Base-by-base conservation (phyloP, 805 yeast species). In the Yarrowia divulgata region DNA sequence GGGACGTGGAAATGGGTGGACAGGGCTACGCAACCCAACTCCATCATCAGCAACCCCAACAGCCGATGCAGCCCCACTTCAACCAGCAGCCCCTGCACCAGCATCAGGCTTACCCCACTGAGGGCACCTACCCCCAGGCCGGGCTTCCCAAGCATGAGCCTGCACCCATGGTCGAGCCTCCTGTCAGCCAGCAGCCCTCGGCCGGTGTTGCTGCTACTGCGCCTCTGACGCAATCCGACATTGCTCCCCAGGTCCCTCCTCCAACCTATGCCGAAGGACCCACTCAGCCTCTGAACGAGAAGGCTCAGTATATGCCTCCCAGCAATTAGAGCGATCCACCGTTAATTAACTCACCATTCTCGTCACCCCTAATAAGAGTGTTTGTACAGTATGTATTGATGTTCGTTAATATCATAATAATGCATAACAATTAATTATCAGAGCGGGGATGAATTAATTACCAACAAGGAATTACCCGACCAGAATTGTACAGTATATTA, bases 71-170 rank as follows among this genome's bases (percentile, higher is more conserved):
- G 19, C 58, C 58, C 16, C 16, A 6, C 6, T 5, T 18, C 40
- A 54, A 35, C 34, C 60, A 54, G 32, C 58, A 52, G 60, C 60
- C 60, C 10, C 62, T 55, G 14, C 35, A 55, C 29, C 62, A 39
- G 62, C 45, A 39, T 4, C 62, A 55, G 39, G 46, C 35, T 16
- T 55, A 55, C 19, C 62, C 62, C 16, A 55, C 35, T 9, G 46
- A 39, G 12, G 62, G 58, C 7, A 18, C 43, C 5, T 37, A 52
- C 32, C 32, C 58, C 18, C 58, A 52, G 32, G 58, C 43, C 8
- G n/a, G 23, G 8, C 8, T 43, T 16, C 37, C 62, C 32, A 39
- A 14, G 14, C 62, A 55, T 14, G 62, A 55, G 62, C 45, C 62
- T 55, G 62, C 62, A 2, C 62, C 62, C 19, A 18, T 55, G 45